phyloP scores from a whole-genome alignment of 2,329 filamentous ascomycete species.

The Xylariaceae sp. region DNA sequence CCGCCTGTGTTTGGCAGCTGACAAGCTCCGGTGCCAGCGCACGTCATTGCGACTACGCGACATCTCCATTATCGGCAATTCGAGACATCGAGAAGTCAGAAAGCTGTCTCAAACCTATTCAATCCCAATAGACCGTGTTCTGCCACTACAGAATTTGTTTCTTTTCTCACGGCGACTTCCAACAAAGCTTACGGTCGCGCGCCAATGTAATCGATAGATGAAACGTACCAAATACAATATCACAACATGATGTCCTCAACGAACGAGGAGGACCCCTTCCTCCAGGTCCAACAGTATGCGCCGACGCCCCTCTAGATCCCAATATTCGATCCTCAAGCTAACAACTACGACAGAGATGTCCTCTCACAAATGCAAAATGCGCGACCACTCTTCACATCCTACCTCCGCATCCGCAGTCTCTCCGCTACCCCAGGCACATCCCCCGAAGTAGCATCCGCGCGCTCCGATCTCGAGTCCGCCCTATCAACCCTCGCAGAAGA shows the following conservation, averaged over 20 bases:
- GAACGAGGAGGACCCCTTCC: slow-evolving; percentile 66
- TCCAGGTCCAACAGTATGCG: slow-evolving; percentile 65
- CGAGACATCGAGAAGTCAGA: no score
- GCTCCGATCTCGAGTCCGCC: slow-evolving; percentile 62
- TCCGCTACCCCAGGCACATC: slow-evolving; percentile 61
- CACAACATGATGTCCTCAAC: slow-evolving; percentile 63
- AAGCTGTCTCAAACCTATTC: no score
- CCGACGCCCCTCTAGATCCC: not conserved
- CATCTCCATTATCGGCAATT: no score
- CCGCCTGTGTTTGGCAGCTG: no score
- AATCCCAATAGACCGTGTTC: no score
- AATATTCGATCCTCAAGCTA: not conserved
- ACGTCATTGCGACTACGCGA: no score
- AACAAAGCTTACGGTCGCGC: no score
- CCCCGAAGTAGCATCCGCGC: slow-evolving; percentile 79
- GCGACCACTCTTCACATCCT: slow-evolving; percentile 86
- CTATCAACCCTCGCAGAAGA: slow-evolving; percentile 73
- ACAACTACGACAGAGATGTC: slow-evolving; percentile 64
- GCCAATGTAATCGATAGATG: slow-evolving; percentile 27
- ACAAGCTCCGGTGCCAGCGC: no score
- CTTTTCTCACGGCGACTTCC: no score
- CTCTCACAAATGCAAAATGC: slow-evolving; percentile 75
- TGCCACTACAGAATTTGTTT: no score
- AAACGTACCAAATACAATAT: slow-evolving; percentile 19
- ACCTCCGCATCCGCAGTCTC: slow-evolving; percentile 90